Base-by-base conservation (phyloP, 805 yeast species). In the Candida boleticola region DNA sequence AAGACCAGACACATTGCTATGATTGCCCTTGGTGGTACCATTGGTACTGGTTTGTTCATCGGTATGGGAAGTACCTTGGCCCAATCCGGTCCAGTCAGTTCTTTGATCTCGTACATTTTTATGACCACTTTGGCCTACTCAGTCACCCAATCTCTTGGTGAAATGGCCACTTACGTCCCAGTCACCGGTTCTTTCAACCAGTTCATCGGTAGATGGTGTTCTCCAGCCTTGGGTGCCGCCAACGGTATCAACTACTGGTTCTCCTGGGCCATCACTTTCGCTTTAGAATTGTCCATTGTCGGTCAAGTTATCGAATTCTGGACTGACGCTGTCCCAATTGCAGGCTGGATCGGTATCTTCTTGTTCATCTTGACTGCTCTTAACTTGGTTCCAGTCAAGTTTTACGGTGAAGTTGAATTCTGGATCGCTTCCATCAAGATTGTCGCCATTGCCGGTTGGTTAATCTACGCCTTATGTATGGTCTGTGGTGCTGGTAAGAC, bases 21-120 rank as follows among this genome's bases (percentile, higher is more conserved):
- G 89, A 78, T 84, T 51, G 88, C 89, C 36, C 68, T 84, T 17
- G 92, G 90, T 47, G 90, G 89, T 47, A 81, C 89, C 26, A 83
- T 85, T 47, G 90, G 90, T 53, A 83, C 89, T 2, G 90, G 90
- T 59, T 68, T 84, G 31, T 82, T 84, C 68, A 79, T 85, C 37
- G 81, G 86, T 56, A 75, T 83, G 31, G 71, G 81, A 4, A 55
- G 73, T 3, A 80, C 86, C 2, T 55, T 84, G 23, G 51, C 61
- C 2, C 54, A 65, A 25, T 81, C 86, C 13, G 92, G 92, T 18
- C 90, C 90, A 1, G 89, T 79, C 9, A 77, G 79, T 40, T 66
- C 86, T 3, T 61, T 85, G 21, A 79, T 85, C 37, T 75, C 87
- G 2, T 85, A 79, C 52, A 37, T 79, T 14, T 82, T 82, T 59